phyloP scores from a whole-genome alignment of 306 rosid species.

The Rubus parviflorus region DNA sequence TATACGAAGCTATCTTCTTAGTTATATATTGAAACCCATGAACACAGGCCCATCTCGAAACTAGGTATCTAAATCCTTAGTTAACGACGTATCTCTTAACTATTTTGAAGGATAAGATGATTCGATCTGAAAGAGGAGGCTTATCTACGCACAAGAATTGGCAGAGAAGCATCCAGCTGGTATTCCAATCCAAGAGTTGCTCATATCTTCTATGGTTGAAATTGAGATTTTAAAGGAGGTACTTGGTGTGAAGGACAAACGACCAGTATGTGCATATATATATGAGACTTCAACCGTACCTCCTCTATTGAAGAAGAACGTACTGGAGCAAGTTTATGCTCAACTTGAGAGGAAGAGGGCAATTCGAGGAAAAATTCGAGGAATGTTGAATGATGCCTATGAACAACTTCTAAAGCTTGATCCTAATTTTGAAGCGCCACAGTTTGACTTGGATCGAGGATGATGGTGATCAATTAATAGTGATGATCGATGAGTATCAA shows the following conservation, averaged over 20 bases:
- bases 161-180: neutral
- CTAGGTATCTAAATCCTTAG: too few relatives aligned
- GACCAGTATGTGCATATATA: neutral
- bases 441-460: neutral
- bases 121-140: conserved; percentile 4
- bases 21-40: too few relatives aligned
- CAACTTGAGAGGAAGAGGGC: conserved; percentile 2
- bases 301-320: neutral
- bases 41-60: too few relatives aligned
- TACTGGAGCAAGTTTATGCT: neutral
- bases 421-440: neutral
- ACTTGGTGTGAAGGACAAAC: neutral
- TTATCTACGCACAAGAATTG: neutral
- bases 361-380: neutral
- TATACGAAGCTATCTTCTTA: too few relatives aligned
- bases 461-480: neutral
- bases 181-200: neutral
- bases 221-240: conserved; percentile 4
- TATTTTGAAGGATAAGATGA: conserved; percentile 2
- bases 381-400: neutral
- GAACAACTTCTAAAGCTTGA: neutral
- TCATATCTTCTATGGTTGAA: neutral
- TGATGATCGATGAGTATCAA: neutral
- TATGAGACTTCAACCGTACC: neutral
- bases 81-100: too few relatives aligned